Evolutionary conservation across 257 asterid species (phyloP), one percentile per base, ranked within the genome.

Genomic region (Thymus mandschuricus): DNA sequence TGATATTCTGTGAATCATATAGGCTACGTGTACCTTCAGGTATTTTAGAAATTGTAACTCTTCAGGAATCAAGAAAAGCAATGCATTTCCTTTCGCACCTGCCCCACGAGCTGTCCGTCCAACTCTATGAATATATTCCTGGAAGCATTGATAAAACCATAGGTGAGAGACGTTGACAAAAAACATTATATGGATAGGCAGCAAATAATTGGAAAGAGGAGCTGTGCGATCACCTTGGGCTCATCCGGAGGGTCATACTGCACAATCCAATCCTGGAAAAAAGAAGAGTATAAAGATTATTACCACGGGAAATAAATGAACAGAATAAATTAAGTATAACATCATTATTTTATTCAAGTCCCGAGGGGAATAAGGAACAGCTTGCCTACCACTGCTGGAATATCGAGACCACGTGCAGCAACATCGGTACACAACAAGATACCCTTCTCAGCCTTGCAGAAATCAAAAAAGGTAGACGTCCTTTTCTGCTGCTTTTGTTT

Each of bases 91-190:
- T 76, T 88, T 91, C 8, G 92, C 98, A 77, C 99, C 99, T 74
- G 88, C 99, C 8, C 99, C 99, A 72, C 99, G 97, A 10, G 99
- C 99, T 34, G 97, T 91, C 74, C 99, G 81, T 69, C 99, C 99
- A 46, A 94, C 99, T 82, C 99, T 78, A 60, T 94, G 99, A 66
- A 91, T 89, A 68, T 94, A 94, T 72, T 89, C 99, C 99, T 94
- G 87, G 71, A 77, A 71, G 74, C 30, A 72, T 30, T 43, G 72
- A 51, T 5, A 51, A 52, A 35, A 75, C 12, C 73, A 78, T 57
- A 56, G 13, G 61, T 49, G 52, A 60, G 73, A 50, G 46, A 71
- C 35, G 8, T 33, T 64, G 45, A 56, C 35, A 63, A 29, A 10
- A 5, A 64, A 76, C 15, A 13, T 56, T 40, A 73, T 40, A 73